A percentile compares a stretch with the other conserved stretches of the same genome.
phyloP scores from a whole-genome alignment of 2,329 filamentous ascomycete genomes.

The Alternaria metachromatica region DNA sequence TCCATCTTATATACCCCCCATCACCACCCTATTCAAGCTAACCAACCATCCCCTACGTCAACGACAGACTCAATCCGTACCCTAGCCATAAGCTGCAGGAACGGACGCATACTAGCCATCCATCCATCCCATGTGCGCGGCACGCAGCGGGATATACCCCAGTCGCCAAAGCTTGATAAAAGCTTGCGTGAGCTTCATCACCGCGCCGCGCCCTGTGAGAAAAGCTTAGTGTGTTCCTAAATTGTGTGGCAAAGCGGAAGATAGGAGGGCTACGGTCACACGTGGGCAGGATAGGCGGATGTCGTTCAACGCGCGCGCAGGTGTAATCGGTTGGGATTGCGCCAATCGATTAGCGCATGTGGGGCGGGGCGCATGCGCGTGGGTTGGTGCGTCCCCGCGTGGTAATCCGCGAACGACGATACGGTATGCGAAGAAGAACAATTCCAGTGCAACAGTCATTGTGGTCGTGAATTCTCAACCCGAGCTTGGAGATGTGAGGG shows the following conservation, averaged over 20 bases:
- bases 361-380: neutral
- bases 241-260: neutral
- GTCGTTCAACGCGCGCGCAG: neutral
- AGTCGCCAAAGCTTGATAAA: neutral
- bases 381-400: neutral
- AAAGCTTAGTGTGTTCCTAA: conserved; percentile 3
- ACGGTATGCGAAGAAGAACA: neutral
- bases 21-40: neutral
- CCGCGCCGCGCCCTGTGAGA: neutral
- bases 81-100: conserved; percentile 1
- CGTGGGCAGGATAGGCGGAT: neutral
- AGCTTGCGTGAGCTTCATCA: neutral
- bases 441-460: neutral
- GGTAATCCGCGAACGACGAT: neutral
- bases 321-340: neutral
- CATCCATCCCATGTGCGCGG: conserved; percentile 5
- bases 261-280: neutral
- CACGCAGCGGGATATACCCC: neutral
- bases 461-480: too few species aligned
- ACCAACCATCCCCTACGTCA: neutral
- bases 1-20: conserved; percentile 1
- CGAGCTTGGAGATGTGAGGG: too few species aligned
- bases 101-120: conserved; percentile 1
- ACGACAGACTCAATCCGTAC: too few species aligned
- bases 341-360: neutral